Conservation (phyloP, 1,284 basidiomycete genomes). For the Ganoderma resinaceum region DNA sequence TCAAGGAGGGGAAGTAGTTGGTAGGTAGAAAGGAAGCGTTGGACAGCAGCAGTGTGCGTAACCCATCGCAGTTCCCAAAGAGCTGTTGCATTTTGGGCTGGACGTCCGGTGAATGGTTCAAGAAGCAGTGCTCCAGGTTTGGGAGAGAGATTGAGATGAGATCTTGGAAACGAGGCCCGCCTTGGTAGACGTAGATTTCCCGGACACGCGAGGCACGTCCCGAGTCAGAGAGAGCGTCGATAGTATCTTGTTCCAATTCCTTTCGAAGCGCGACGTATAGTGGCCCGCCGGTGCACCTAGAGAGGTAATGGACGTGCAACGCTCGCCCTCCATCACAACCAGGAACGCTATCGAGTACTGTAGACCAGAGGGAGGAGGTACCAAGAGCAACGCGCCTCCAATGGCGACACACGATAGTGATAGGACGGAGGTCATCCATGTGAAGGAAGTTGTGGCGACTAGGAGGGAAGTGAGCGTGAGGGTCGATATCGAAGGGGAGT, state of each 20-base stretch:
- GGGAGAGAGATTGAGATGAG: background rate
- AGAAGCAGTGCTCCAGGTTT: background rate
- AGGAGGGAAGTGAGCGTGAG: background rate
- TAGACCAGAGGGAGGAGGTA: conserved; percentile 6
- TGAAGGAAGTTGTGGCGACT: background rate
- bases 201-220: background rate
- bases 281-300: background rate
- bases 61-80: background rate
- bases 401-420: background rate
- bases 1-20: background rate
- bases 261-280: background rate
- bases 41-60: background rate
- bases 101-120: background rate
- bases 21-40: background rate
- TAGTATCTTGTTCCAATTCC: background rate
- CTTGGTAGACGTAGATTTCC: background rate
- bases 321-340: background rate
- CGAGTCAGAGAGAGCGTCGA: background rate
- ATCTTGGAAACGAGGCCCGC: background rate
- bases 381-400: background rate
- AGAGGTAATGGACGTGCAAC: background rate
- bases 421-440: background rate
- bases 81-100: background rate
- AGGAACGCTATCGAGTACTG: background rate
- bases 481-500: background rate